A percentile compares a stretch with the other conserved stretches of the same genome.
phyloP scores from a whole-genome alignment of 805 yeast species.

The Yarrowia osloensis region DNA sequence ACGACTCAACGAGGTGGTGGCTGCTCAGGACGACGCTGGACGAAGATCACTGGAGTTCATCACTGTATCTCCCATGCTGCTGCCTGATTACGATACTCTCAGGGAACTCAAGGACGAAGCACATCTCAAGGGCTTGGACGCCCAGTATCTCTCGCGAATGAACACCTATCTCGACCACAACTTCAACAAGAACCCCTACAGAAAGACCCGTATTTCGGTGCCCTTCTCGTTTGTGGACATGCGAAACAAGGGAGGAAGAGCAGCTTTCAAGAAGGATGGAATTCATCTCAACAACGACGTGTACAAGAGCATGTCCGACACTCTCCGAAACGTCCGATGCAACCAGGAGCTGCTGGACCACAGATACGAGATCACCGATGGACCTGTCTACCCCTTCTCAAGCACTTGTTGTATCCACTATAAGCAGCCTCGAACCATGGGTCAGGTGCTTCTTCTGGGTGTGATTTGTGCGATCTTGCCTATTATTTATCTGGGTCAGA shows the following conservation, averaged over 20 bases:
- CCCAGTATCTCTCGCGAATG: conserved; percentile 3
- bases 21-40: neutral
- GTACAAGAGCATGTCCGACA: conserved; percentile 34
- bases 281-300: conserved; percentile 34
- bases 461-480: conserved; percentile 31
- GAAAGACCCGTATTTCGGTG: conserved; percentile 33
- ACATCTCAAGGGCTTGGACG: conserved; percentile 8
- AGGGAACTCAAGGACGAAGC: neutral
- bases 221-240: conserved; percentile 34
- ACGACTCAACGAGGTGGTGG: conserved; percentile 25
- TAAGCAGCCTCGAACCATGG: conserved; percentile 31
- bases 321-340: conserved; percentile 36
- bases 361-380: neutral
- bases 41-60: conserved; percentile 33
- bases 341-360: conserved; percentile 34
- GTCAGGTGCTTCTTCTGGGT: conserved; percentile 10
- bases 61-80: conserved; percentile 33
- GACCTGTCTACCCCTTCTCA: conserved; percentile 34
- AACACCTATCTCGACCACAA: conserved; percentile 7
- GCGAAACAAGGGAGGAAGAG: conserved; percentile 29
- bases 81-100: neutral
- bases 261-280: conserved; percentile 33
- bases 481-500: conserved; percentile 21
- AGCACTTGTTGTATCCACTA: conserved; percentile 37
- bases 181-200: conserved; percentile 31